Percentiles rank a stretch among this genome's conserved stretches.
Evolutionary conservation across 2,329 filamentous ascomycete species (phyloP).

Genomic region (Sporothrix globosa): DNA sequence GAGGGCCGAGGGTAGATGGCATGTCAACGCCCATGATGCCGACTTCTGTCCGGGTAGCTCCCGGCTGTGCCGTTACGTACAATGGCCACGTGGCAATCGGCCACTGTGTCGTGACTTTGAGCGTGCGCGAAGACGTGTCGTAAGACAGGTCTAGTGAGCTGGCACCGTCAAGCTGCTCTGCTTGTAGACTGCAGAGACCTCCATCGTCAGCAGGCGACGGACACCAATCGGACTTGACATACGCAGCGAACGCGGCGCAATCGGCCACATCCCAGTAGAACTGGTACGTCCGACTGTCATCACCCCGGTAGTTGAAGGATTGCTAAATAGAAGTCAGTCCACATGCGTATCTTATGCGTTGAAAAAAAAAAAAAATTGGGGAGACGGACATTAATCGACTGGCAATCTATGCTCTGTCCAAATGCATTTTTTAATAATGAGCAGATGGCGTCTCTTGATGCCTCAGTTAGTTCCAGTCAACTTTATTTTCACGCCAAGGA

Average conservation of each 20-base stretch:
- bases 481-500: background rate
- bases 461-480: too few relatives aligned
- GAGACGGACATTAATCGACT: constrained; percentile 48
- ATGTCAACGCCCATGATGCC: constrained; percentile 73
- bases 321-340: constrained; percentile 44
- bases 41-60: constrained; percentile 71
- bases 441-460: constrained; percentile 58
- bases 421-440: constrained; percentile 61
- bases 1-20: constrained; percentile 61
- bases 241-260: constrained; percentile 58
- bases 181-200: constrained; percentile 54
- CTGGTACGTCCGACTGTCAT: constrained; percentile 65
- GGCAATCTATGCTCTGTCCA: constrained; percentile 58
- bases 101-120: constrained; percentile 70
- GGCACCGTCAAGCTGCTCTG: constrained; percentile 54
- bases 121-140: constrained; percentile 65
- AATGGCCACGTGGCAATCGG: constrained; percentile 50
- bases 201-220: constrained; percentile 41
- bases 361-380: too few relatives aligned
- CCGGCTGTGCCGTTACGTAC: constrained; percentile 46
- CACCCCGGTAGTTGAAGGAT: constrained; percentile 64
- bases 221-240: constrained; percentile 59
- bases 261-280: constrained; percentile 69
- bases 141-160: constrained; percentile 76
- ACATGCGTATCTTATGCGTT: too few relatives aligned